Evolutionary conservation across 2,329 filamentous ascomycete genomes (phyloP).

Genomic region (Xylaria arbuscula): DNA sequence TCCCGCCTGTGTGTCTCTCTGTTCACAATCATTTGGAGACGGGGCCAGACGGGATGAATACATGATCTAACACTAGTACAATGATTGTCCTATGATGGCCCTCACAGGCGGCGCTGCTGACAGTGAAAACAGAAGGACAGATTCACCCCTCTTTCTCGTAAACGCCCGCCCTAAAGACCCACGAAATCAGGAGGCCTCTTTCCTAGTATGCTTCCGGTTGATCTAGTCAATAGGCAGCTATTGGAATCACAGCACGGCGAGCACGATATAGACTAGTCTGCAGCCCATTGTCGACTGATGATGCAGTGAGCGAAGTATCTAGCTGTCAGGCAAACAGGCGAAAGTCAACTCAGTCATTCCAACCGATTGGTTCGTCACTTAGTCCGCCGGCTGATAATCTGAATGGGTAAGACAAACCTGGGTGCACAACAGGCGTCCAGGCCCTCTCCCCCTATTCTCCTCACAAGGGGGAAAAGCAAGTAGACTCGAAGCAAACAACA

Average conservation of each 20-base stretch:
- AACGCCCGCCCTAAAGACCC: neutral
- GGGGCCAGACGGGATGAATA: neutral
- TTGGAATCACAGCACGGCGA: slow-evolving; percentile 3
- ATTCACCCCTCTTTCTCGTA: neutral
- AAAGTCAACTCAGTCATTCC: neutral
- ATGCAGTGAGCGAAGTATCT: neutral
- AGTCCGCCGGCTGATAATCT: slow-evolving; percentile 3
- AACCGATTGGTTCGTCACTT: neutral
- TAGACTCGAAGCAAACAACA: slow-evolving; percentile 10
- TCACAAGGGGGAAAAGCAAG: slow-evolving; percentile 17
- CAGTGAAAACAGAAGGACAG: neutral
- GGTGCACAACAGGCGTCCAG: neutral
- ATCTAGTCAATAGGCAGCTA: neutral
- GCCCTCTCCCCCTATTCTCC: slow-evolving; percentile 2
- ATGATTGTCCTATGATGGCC: neutral
- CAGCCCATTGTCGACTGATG: slow-evolving; percentile 1
- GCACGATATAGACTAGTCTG: neutral
- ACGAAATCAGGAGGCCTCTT: no score
- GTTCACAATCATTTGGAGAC: neutral
- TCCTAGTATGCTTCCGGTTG: neutral
- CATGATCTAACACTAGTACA: slow-evolving; percentile 3
- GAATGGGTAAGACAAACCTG: neutral
- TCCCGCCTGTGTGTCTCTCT: neutral
- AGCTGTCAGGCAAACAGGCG: neutral
- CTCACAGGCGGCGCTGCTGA: neutral